Base-by-base conservation (phyloP, 306 rosid genomes). In the Spatholobus suberectus region DNA sequence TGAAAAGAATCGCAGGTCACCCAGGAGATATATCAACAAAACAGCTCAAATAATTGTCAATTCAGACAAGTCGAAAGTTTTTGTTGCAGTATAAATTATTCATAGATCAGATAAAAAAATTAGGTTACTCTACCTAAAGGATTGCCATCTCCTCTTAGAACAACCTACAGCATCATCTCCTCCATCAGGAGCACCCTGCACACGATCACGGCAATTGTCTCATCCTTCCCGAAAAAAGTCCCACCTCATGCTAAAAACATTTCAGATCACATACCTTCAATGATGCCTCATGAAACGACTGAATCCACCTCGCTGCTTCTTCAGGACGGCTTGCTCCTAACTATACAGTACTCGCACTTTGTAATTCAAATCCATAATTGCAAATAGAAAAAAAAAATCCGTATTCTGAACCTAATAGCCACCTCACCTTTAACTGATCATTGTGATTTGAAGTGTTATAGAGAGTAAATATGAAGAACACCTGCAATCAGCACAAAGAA, bases 221-320 rank as follows among this genome's bases (percentile, higher is more conserved):
- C 58, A 70, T 62, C 75, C 74, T 49, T 84, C 55, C 65, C 24
- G 3, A 29, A 81, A 91, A 78, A 76, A 69, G 68, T 77, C 67
- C 70, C 52, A 61, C 61, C 15, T 12, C 47, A 51, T 0, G 66
- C 81, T 65, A 24, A n/a, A 76, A 79, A 32, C 21, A 17, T 41
- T 82, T 44, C 69, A 54, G 43, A 79, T 54, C 40, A 21, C 9
- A 43, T 85, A 93, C 99, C 98, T 91, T 92, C 52, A 89, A 59
- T 12, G 99, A 91, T 61, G 97, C 91, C 66, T 88, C 95, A 49
- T 93, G 90, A 67, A 94, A 86, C 0, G 96, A 91, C 65, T 79
- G 97, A 80, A 93, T 96, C 98, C 99, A 96, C 86, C 90, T 89
- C 24, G 98, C 99, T 27, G 99, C 98, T 82, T 96, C 99, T 89